Conservation (phyloP, 257 asterid species). For the Solanum habrochaites region DNA sequence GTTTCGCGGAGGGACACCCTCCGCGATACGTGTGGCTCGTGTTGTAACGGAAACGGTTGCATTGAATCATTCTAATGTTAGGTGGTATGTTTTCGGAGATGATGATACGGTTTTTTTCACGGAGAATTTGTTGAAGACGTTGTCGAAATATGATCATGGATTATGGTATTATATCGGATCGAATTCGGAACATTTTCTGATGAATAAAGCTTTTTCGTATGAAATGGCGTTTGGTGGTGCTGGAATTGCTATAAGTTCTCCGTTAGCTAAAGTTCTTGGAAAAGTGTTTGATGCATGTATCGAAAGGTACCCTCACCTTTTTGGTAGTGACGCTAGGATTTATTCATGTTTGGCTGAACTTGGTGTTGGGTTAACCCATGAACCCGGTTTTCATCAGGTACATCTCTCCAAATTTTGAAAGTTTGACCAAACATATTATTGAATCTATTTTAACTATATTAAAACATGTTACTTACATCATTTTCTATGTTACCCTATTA, state of each 20-base stretch:
- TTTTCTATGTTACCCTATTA: not conserved
- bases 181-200: slow-evolving; percentile 57
- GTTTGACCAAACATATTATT: not conserved
- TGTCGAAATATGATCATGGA: slow-evolving; percentile 48
- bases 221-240: slow-evolving; percentile 87
- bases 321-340: slow-evolving; percentile 75
- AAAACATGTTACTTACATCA: not conserved
- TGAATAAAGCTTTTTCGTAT: slow-evolving; percentile 49
- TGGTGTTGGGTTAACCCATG: slow-evolving; percentile 55
- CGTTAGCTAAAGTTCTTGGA: slow-evolving; percentile 51
- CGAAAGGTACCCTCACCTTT: slow-evolving; percentile 52
- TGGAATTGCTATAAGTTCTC: slow-evolving; percentile 62
- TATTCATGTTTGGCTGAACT: slow-evolving; percentile 66
- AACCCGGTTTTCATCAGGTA: slow-evolving; percentile 81
- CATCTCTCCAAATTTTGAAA: not conserved
- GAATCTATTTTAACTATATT: not conserved
- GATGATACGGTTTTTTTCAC: slow-evolving; percentile 61
- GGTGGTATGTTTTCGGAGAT: slow-evolving; percentile 69
- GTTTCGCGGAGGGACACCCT: not conserved
- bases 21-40: not conserved
- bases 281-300: slow-evolving; percentile 54
- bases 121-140: slow-evolving; percentile 40
- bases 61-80: slow-evolving; percentile 14
- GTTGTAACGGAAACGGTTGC: not conserved
- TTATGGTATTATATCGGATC: slow-evolving; percentile 51